These are phyloP conservation scores for Scheffersomyces ergatensis DNA, from an alignment of 805 yeast genomes.

Conservation along the genomic window DNA sequence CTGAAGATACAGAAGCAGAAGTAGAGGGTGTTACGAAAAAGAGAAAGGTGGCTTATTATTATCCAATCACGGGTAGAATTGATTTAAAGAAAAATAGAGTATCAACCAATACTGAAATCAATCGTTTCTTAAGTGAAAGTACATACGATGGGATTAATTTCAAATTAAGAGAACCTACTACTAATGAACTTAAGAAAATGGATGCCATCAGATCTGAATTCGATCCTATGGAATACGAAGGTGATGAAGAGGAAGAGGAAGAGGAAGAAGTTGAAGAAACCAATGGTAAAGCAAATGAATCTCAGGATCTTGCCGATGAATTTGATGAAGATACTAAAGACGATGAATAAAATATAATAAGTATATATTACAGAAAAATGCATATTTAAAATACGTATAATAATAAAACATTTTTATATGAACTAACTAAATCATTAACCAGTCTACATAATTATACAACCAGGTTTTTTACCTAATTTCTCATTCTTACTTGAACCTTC, in stretches of 20 bases:
- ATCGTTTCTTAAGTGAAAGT: slow-evolving; percentile 52
- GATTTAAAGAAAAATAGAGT: slow-evolving; percentile 86
- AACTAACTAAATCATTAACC: too few relatives aligned
- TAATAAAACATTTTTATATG: too few relatives aligned
- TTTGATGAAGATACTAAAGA: not conserved
- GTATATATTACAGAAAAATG: not conserved
- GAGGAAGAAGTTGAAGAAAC: slow-evolving; percentile 10
- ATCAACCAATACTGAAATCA: slow-evolving; percentile 51
- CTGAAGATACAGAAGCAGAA: too few relatives aligned
- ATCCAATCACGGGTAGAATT: slow-evolving; percentile 73
- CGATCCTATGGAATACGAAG: slow-evolving; percentile 79
- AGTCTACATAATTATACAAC: slow-evolving; percentile 21
- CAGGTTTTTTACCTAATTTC: slow-evolving; percentile 8
- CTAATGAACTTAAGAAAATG: slow-evolving; percentile 63
- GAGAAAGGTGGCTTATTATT: slow-evolving; percentile 61
- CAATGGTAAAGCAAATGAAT: slow-evolving; percentile 3
- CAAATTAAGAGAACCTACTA: slow-evolving; percentile 68
- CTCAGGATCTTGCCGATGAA: not conserved
- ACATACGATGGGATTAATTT: slow-evolving; percentile 63
- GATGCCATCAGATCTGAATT: slow-evolving; percentile 66
- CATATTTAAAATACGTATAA: not conserved
- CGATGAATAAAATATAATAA: not conserved
- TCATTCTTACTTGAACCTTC: slow-evolving; percentile 1
- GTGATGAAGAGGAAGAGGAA: slow-evolving; percentile 40
- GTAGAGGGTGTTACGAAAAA: slow-evolving; percentile 31